These are phyloP conservation scores for Lactarius indigo DNA, from an alignment of 768 basidiomycete species.

Conservation along the genomic window DNA sequence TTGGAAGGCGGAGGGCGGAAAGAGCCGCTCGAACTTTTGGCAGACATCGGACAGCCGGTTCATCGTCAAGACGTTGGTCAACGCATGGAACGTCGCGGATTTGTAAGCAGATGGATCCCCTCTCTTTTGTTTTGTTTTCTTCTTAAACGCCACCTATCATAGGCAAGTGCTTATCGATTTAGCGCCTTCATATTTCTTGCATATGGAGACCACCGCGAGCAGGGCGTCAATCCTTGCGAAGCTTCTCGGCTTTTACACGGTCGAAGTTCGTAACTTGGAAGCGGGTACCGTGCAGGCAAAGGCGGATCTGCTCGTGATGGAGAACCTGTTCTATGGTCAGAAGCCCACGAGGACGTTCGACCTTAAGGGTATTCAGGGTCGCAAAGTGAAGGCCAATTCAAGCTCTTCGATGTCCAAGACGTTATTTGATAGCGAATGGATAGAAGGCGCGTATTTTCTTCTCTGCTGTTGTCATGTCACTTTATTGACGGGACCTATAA, in stretches of 20 bases:
- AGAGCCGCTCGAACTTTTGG: constrained; percentile 80
- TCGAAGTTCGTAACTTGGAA: constrained; percentile 72
- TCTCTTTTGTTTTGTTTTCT: too few species aligned
- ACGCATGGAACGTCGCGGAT: constrained; percentile 85
- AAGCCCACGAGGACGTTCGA: constrained; percentile 71
- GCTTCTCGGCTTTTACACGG: constrained; percentile 76
- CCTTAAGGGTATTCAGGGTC: constrained; percentile 77
- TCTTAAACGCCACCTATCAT: background rate
- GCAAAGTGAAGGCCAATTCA: constrained; percentile 56
- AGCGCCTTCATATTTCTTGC: constrained; percentile 74
- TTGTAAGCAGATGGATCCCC: constrained; percentile 47
- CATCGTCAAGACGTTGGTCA: constrained; percentile 82
- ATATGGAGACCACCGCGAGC: constrained; percentile 66
- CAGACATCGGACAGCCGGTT: constrained; percentile 74
- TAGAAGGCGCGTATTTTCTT: constrained; percentile 48
- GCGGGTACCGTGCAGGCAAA: constrained; percentile 60
- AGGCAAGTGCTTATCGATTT: constrained; percentile 79
- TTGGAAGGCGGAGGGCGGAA: constrained; percentile 78
- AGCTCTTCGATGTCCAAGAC: constrained; percentile 47
- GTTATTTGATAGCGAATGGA: constrained; percentile 81
- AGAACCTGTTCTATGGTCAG: constrained; percentile 74
- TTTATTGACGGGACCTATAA: background rate
- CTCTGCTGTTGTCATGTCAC: background rate
- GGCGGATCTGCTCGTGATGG: constrained; percentile 79
- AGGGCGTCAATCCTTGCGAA: constrained; percentile 72